Evolutionary conservation across 2,329 filamentous ascomycete genomes (phyloP).

Genomic region (Xenoacremonium recifei): DNA sequence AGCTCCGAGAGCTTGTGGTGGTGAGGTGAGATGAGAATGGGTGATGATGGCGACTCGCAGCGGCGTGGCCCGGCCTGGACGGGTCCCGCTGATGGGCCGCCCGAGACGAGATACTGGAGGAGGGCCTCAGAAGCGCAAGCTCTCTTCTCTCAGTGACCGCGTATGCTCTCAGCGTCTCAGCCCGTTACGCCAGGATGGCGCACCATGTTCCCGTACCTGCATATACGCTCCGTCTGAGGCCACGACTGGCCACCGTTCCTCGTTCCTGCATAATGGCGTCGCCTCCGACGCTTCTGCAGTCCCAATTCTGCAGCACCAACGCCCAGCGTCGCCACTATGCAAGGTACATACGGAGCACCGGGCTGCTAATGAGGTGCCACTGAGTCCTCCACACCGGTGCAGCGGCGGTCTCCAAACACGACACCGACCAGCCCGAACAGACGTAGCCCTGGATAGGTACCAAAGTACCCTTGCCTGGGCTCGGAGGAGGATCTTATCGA

Average conservation of each 20-base stretch:
- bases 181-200: background rate
- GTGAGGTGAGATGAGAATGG: background rate
- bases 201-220: conserved; percentile 7
- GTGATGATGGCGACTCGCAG: conserved; percentile 7
- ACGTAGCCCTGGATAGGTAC: no score
- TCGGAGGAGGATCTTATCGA: no score
- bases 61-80: conserved; percentile 11
- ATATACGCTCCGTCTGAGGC: conserved; percentile 12
- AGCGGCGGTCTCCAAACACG: conserved; percentile 12
- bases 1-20: conserved; percentile 11
- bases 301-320: conserved; percentile 4
- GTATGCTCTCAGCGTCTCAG: background rate
- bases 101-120: no score
- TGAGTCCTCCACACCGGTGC: background rate
- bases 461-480: no score
- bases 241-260: conserved; percentile 23
- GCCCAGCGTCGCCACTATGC: conserved; percentile 17
- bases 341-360: no score
- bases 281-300: conserved; percentile 12
- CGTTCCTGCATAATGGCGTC: conserved; percentile 27
- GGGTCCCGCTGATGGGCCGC: no score
- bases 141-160: no score
- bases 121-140: background rate
- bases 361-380: conserved; percentile 9
- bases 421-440: conserved; percentile 3